Percentiles rank a stretch among this genome's conserved stretches.
Conservation (phyloP, 768 basidiomycete genomes). For the Boletus vinaceobasis region DNA sequence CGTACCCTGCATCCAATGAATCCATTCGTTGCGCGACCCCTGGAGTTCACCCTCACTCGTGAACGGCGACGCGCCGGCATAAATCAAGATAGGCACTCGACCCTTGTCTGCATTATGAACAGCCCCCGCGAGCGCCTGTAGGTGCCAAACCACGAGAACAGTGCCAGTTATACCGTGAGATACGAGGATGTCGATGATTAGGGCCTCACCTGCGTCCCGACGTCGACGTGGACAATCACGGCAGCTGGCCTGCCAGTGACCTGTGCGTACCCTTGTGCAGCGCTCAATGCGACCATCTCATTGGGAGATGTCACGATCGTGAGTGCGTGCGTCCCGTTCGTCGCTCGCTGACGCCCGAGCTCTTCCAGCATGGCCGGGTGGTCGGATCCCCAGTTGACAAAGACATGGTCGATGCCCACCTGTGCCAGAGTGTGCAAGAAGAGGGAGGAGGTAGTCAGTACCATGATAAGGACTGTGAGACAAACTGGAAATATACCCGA, state of each 20-base stretch:
- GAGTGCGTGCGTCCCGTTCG: conserved; percentile 37
- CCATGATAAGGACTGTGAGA: conserved; percentile 17
- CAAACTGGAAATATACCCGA: neutral
- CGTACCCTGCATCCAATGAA: conserved; percentile 68
- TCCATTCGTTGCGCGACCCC: conserved; percentile 70
- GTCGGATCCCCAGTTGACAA: conserved; percentile 77
- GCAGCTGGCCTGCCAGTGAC: conserved; percentile 64
- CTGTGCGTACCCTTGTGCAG: conserved; percentile 70
- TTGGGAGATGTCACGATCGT: conserved; percentile 67
- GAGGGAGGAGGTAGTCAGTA: conserved; percentile 59
- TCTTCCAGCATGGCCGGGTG: conserved; percentile 73
- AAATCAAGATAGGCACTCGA: conserved; percentile 62
- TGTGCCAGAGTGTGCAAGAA: conserved; percentile 54
- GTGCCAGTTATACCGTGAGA: neutral
- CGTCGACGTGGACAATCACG: conserved; percentile 73
- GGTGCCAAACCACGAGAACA: neutral
- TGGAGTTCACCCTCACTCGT: conserved; percentile 52
- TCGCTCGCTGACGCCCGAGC: conserved; percentile 50
- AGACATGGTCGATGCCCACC: conserved; percentile 63
- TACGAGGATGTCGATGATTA: no score
- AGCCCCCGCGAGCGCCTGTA: conserved; percentile 62
- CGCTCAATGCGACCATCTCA: conserved; percentile 72
- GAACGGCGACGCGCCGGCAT: conserved; percentile 67
- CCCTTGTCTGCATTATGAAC: conserved; percentile 68
- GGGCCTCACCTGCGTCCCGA: conserved; percentile 61